Percentiles rank a stretch among this genome's conserved stretches.
Conservation (phyloP, 495 filamentous ascomycete genomes). For the Physcia stellaris region DNA sequence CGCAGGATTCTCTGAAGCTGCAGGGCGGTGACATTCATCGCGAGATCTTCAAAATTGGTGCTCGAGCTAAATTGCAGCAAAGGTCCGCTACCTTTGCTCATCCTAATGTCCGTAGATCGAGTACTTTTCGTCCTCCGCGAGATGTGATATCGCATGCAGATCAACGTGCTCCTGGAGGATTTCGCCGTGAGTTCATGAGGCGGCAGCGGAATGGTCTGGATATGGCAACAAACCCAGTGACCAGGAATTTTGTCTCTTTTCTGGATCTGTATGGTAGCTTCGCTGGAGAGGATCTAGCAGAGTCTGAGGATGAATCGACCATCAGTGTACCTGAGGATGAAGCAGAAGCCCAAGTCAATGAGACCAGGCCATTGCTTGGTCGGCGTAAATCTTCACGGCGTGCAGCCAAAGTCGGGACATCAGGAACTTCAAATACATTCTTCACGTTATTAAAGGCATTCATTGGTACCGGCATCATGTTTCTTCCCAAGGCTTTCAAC, state of each 20-base stretch:
- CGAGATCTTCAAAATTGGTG: conserved; percentile 49
- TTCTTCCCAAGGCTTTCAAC: conserved; percentile 52
- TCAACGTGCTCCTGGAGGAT: conserved; percentile 44
- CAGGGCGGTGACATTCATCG: conserved; percentile 58
- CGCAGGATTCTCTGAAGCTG: conserved; percentile 45
- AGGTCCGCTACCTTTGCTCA: conserved; percentile 46
- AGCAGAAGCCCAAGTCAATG: conserved; percentile 25
- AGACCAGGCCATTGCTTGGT: conserved; percentile 39
- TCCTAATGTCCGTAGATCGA: conserved; percentile 16
- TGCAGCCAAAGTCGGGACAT: conserved; percentile 33
- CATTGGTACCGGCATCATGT: conserved; percentile 55
- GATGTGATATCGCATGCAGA: conserved; percentile 31
- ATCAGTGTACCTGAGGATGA: conserved; percentile 30
- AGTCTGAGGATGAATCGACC: conserved; percentile 49
- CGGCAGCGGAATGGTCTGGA: conserved; percentile 31
- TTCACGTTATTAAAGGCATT: conserved; percentile 56
- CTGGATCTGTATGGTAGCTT: conserved; percentile 58
- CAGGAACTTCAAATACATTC: conserved; percentile 48
- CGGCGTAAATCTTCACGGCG: conserved; percentile 29
- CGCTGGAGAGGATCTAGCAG: conserved; percentile 55
- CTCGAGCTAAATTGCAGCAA: conserved; percentile 32
- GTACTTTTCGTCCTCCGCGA: conserved; percentile 7
- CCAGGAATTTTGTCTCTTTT: conserved; percentile 54
- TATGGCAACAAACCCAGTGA: conserved; percentile 34
- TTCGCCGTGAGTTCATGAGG: conserved; percentile 44